Evolutionary conservation across 1,139 yeast species (phyloP), one percentile per base, ranked within the genome.

Genomic region (Yamadazyma dendronema): DNA sequence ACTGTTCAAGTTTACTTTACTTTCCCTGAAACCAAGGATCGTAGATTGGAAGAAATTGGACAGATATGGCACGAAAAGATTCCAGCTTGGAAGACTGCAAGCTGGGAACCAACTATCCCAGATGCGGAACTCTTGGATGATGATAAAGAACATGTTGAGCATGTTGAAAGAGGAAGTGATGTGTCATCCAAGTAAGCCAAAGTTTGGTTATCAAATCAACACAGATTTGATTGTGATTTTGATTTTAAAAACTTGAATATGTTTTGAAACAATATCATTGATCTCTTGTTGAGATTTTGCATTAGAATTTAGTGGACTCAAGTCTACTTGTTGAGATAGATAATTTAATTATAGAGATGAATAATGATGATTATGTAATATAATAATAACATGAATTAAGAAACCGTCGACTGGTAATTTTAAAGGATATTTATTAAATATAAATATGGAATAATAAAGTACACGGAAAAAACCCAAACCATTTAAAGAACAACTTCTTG

Each of bases 401-500:
- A 9, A 19, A 9, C 6, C 22, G 22, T 19, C 22, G 9, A 19
- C 6, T 7, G 9, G 6, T 19, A 7, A 9, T 7, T 19, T 19
- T 19, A 9, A 7, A 19, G 9, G 8, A 26, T 26, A 26, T 26
- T 26, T 26, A 26, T 26, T 7, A 14, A 26, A 26, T 26, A 26
- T 8, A 26, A 8, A 26, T 26, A 14, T 19, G 8, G 9, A 19
- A 19, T 19, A 19, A 29, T 40, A 40, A 29, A 37, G 33, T 40
- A 40, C 43, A 40, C 40, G 28, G 33, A 37, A 19, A n/a, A 36
- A 39, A 37, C 37, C 13, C 31, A 24, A 34, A 30, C 16, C 31
- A 28, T 21, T 65, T 74, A 83, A 63, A 84, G 72, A 47, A 84
- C 89, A 67, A 90, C 89, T 49, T 84, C 81, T 68, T 80, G 78